Conservation (phyloP, 2,329 filamentous ascomycete genomes). For the Endoconidiophora polonica region DNA sequence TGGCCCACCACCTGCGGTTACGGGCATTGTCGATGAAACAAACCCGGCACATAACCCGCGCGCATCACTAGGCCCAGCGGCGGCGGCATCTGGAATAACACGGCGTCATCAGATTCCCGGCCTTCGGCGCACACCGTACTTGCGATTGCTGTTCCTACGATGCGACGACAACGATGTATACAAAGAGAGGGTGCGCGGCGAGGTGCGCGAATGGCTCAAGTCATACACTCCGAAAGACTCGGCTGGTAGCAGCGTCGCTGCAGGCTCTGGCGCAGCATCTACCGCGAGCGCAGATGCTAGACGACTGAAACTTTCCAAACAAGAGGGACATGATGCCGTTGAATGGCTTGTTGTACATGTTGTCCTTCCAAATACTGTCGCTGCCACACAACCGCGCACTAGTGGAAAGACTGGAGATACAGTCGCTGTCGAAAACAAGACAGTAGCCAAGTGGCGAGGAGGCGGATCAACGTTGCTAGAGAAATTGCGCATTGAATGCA, state of each 20-base stretch:
- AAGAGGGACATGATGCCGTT: slow-evolving; percentile 89
- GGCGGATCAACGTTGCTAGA: slow-evolving; percentile 73
- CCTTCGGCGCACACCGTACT: slow-evolving; percentile 76
- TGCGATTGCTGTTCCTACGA: slow-evolving; percentile 75
- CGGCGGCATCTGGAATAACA: no score
- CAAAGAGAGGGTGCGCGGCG: slow-evolving; percentile 60
- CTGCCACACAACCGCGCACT: slow-evolving; percentile 58
- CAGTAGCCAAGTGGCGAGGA: slow-evolving; percentile 57
- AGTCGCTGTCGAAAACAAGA: slow-evolving; percentile 41
- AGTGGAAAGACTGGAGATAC: slow-evolving; percentile 37
- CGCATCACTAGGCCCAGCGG: slow-evolving; percentile 26
- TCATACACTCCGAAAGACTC: slow-evolving; percentile 38
- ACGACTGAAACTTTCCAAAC: slow-evolving; percentile 34
- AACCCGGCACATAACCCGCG: slow-evolving; percentile 1
- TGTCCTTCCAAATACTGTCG: slow-evolving; percentile 69
- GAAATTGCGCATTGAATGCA: slow-evolving; percentile 82
- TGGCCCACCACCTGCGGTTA: slow-evolving; percentile 16
- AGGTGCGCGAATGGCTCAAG: slow-evolving; percentile 85
- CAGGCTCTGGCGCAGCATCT: background rate
- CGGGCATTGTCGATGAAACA: slow-evolving; percentile 20
- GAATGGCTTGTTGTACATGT: slow-evolving; percentile 94
- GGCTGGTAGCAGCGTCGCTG: slow-evolving; percentile 23
- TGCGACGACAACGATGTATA: slow-evolving; percentile 95
- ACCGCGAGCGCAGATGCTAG: slow-evolving; percentile 26
- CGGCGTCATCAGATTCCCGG: slow-evolving; percentile 91